Evolutionary conservation across 2,329 filamentous ascomycete species (phyloP).

Genomic region (Dothistroma septosporum): DNA sequence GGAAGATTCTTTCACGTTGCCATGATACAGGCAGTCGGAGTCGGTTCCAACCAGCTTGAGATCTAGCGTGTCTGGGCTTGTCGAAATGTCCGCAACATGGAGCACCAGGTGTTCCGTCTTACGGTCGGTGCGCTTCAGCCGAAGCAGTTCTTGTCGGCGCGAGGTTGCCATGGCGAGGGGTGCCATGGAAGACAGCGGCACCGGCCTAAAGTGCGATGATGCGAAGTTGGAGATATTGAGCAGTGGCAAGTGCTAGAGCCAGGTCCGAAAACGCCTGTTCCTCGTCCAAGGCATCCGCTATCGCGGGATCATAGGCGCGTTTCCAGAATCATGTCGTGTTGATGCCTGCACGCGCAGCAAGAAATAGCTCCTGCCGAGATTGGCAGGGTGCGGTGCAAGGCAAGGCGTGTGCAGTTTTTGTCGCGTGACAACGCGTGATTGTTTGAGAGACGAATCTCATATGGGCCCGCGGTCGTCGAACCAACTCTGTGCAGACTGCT

Average conservation of each 20-base stretch:
- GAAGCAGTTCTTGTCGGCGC: slow-evolving; percentile 45
- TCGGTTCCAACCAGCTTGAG: slow-evolving; percentile 66
- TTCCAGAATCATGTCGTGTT: background rate
- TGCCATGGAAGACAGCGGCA: background rate
- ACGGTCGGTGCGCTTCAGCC: slow-evolving; percentile 52
- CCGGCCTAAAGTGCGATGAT: background rate
- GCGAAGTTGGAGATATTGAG: background rate
- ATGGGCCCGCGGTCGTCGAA: background rate
- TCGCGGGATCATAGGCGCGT: background rate
- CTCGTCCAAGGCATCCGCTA: background rate
- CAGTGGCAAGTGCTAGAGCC: background rate
- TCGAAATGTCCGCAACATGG: slow-evolving; percentile 50
- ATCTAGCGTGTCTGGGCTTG: slow-evolving; percentile 53
- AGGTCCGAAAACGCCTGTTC: background rate
- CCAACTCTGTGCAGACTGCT: background rate
- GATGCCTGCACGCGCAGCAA: background rate
- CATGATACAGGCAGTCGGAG: slow-evolving; percentile 56
- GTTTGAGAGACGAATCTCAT: background rate
- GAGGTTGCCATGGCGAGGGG: slow-evolving; percentile 8
- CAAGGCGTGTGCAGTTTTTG: background rate
- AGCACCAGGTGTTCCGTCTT: slow-evolving; percentile 51
- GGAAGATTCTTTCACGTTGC: slow-evolving; percentile 57
- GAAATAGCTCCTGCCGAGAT: background rate
- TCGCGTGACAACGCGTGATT: slow-evolving; percentile 1
- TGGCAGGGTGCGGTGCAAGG: background rate